A percentile compares a stretch with the other conserved stretches of the same genome.
Evolutionary conservation across 2,329 filamentous ascomycete genomes (phyloP).

Genomic region (Alternaria infectoria): DNA sequence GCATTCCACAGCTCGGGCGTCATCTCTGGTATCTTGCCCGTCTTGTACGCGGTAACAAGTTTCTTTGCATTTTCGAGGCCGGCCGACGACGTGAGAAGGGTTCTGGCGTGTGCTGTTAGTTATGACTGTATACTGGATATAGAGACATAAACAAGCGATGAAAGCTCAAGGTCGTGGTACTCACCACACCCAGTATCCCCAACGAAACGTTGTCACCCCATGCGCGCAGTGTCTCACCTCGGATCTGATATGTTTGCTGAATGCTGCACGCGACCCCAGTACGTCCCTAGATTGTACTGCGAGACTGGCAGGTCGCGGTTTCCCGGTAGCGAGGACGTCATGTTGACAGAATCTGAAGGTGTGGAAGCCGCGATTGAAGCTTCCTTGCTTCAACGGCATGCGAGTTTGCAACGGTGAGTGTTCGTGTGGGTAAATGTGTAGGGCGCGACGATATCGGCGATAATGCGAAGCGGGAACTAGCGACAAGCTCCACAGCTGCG

Average conservation of each 20-base stretch:
- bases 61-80: conserved; percentile 87
- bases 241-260: conserved; percentile 90
- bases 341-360: conserved; percentile 30
- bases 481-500: not conserved
- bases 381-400: conserved; percentile 4
- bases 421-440: conserved; percentile 13
- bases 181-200: conserved; percentile 43
- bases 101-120: conserved; percentile 61
- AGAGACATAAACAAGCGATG: conserved; percentile 7
- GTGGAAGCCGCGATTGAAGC: no score
- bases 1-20: conserved; percentile 90
- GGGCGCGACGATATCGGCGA: conserved; percentile 15
- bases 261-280: conserved; percentile 93
- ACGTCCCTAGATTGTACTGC: conserved; percentile 89
- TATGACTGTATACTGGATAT: not conserved
- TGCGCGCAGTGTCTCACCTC: conserved; percentile 69
- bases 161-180: conserved; percentile 42
- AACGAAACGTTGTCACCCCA: conserved; percentile 9
- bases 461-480: conserved; percentile 17
- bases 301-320: conserved; percentile 86
- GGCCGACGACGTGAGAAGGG: conserved; percentile 76
- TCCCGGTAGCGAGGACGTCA: conserved; percentile 69
- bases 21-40: conserved; percentile 79
- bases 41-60: conserved; percentile 84
- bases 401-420: conserved; percentile 1